phyloP scores from a whole-genome alignment of 345 rosid genomes.

The Rhodomyrtus tomentosa region DNA sequence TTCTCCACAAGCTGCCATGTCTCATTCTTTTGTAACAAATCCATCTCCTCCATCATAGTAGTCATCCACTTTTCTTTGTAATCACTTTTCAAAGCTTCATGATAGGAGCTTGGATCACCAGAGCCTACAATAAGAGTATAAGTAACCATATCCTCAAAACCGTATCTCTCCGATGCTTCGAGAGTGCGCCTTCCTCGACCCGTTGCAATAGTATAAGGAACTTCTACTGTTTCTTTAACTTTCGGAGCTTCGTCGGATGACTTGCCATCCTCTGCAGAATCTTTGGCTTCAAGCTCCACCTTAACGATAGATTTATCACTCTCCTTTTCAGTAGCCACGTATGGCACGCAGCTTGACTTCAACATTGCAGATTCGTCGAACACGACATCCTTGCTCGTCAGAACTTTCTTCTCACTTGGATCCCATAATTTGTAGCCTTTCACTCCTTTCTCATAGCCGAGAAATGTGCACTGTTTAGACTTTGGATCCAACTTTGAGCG shows the following conservation, averaged over 20 bases:
- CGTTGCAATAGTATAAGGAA: background rate
- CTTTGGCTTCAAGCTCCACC: background rate
- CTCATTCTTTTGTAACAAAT: background rate
- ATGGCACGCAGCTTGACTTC: background rate
- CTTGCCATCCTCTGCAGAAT: background rate
- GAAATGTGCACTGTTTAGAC: background rate
- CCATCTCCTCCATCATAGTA: background rate
- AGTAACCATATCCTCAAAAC: background rate
- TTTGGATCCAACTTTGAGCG: too few relatives aligned
- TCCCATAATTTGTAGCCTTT: background rate
- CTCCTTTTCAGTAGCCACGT: fast-evolving
- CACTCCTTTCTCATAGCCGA: background rate
- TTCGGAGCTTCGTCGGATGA: background rate
- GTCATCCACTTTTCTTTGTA: background rate
- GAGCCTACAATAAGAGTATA: background rate
- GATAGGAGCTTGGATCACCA: background rate
- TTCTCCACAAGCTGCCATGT: background rate
- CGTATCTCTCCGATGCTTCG: background rate
- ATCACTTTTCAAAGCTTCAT: background rate
- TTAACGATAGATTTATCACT: background rate
- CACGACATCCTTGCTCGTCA: background rate
- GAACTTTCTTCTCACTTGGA: background rate
- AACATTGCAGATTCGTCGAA: background rate
- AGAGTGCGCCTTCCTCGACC: background rate
- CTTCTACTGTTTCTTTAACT: background rate